Evolutionary conservation across 345 rosid genomes (phyloP).

Genomic region (Populus nigra): DNA sequence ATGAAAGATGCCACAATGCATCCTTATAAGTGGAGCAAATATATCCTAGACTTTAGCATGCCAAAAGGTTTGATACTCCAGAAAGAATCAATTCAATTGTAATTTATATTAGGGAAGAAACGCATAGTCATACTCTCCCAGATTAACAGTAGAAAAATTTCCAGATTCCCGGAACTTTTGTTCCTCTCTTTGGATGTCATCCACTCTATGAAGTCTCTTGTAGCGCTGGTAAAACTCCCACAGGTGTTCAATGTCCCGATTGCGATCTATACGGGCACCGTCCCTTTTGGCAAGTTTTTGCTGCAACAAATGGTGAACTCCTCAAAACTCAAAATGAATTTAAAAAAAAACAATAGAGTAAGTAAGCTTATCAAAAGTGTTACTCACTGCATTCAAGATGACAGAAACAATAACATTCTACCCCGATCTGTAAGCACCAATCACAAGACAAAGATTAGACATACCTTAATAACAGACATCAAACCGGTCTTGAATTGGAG

Average conservation of each 20-base stretch:
- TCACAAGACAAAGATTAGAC: background rate
- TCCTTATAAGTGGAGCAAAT: too few relatives aligned
- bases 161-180: slow-evolving; percentile 80
- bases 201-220: slow-evolving; percentile 71
- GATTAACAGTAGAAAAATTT: slow-evolving; percentile 55
- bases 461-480: slow-evolving; percentile 88
- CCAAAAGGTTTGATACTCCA: too few relatives aligned
- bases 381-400: background rate
- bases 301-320: slow-evolving; percentile 43
- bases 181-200: slow-evolving; percentile 83
- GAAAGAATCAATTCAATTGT: too few relatives aligned
- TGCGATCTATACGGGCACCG: slow-evolving; percentile 66
- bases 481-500: slow-evolving; percentile 99
- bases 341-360: background rate
- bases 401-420: background rate
- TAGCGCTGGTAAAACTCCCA: slow-evolving; percentile 82
- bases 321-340: background rate
- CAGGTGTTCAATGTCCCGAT: slow-evolving; percentile 74
- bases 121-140: slow-evolving; percentile 69
- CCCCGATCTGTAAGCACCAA: background rate
- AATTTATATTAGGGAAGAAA: background rate
- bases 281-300: slow-evolving; percentile 95
- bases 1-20: background rate
- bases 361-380: background rate
- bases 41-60: too few relatives aligned